Evolutionary conservation across 495 filamentous ascomycete species (phyloP).

Genomic region (Neurospora intermedia): DNA sequence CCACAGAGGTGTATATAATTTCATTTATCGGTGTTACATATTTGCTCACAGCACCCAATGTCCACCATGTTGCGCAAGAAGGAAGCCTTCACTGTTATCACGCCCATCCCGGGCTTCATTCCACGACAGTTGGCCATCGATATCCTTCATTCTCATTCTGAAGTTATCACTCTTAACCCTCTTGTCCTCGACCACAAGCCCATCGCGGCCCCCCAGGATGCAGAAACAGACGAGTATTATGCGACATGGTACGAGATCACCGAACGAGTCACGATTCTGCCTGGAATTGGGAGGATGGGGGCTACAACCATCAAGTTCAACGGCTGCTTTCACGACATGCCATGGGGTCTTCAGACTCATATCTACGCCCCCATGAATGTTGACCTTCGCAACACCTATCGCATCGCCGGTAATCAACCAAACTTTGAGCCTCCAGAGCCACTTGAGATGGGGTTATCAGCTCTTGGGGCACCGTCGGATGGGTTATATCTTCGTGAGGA

Average conservation of each 20-base stretch:
- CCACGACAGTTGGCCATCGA: constrained; percentile 37
- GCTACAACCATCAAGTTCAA: constrained; percentile 59
- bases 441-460: constrained; percentile 44
- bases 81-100: constrained; percentile 37
- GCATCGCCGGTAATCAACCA: constrained; percentile 49
- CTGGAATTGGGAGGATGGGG: constrained; percentile 47
- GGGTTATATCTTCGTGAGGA: constrained; percentile 70
- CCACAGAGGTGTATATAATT: background rate
- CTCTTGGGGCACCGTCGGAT: constrained; percentile 41
- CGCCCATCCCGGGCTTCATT: constrained; percentile 38
- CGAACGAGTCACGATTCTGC: constrained; percentile 57
- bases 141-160: constrained; percentile 45
- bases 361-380: constrained; percentile 54
- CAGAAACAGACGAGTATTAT: constrained; percentile 57
- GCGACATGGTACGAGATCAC: constrained; percentile 58
- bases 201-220: constrained; percentile 51
- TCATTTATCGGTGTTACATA: background rate
- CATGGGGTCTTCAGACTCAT: constrained; percentile 62
- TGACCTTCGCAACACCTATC: constrained; percentile 40
- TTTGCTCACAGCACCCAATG: background rate
- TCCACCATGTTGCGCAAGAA: constrained; percentile 37
- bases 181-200: constrained; percentile 56
- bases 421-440: constrained; percentile 48
- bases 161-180: constrained; percentile 68
- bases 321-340: constrained; percentile 62